phyloP scores from a whole-genome alignment of 805 yeast genomes.

The Metschnikowia dekortorum region DNA sequence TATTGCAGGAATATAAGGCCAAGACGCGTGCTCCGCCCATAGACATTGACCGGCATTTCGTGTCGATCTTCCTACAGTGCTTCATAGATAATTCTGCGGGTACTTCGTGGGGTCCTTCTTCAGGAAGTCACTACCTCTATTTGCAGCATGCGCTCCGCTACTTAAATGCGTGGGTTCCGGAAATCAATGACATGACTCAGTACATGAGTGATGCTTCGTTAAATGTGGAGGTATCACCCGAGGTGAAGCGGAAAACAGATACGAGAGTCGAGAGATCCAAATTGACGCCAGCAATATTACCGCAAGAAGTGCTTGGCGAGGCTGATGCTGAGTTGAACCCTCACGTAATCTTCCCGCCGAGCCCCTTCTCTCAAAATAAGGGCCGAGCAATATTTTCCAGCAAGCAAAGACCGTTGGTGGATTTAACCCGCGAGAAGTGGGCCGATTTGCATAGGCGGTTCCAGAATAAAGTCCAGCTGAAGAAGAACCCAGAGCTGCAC shows the following conservation, averaged over 20 bases:
- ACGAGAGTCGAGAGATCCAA: slow-evolving; percentile 3
- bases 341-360: slow-evolving; percentile 27
- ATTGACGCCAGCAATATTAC: slow-evolving; percentile 7
- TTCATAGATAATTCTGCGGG: slow-evolving; percentile 25
- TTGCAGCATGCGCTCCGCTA: slow-evolving; percentile 28
- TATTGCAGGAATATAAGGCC: slow-evolving; percentile 15
- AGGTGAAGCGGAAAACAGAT: slow-evolving; percentile 9
- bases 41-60: slow-evolving; percentile 32
- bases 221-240: neutral
- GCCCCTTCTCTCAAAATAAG: slow-evolving; percentile 21
- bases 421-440: slow-evolving; percentile 24
- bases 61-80: slow-evolving; percentile 26
- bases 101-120: slow-evolving; percentile 19
- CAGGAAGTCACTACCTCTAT: slow-evolving; percentile 30
- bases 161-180: slow-evolving; percentile 33
- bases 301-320: slow-evolving; percentile 11
- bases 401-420: slow-evolving; percentile 25
- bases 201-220: slow-evolving; percentile 3
- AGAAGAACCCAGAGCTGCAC: slow-evolving; percentile 11
- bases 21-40: slow-evolving; percentile 11
- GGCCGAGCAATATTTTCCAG: slow-evolving; percentile 24
- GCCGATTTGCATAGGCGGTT: slow-evolving; percentile 16
- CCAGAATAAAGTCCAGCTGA: slow-evolving; percentile 2
- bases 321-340: slow-evolving; percentile 23
- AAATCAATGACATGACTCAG: slow-evolving; percentile 16